phyloP scores from a whole-genome alignment of 306 rosid species.

The Spatholobus suberectus region DNA sequence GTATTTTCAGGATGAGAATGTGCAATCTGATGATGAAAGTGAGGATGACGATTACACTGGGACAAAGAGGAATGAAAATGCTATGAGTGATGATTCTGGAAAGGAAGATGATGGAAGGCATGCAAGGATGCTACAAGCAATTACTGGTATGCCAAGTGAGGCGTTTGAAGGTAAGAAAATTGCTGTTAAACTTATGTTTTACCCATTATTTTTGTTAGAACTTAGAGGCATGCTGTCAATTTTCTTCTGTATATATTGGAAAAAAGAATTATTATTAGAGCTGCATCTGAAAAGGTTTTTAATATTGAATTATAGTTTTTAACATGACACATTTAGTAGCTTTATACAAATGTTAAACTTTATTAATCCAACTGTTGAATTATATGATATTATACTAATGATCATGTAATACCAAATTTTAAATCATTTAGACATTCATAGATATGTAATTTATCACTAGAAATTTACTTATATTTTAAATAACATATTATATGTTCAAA shows the following conservation, averaged over 20 bases:
- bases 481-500: neutral
- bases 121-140: constrained; percentile 67
- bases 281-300: constrained; percentile 19
- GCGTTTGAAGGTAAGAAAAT: constrained; percentile 64
- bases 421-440: neutral
- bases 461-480: neutral
- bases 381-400: neutral
- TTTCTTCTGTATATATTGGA: neutral
- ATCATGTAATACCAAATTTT: neutral
- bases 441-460: neutral
- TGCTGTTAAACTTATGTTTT: constrained; percentile 20
- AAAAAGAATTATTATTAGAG: neutral
- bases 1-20: constrained; percentile 74
- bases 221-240: neutral
- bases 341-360: neutral
- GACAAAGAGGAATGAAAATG: constrained; percentile 37
- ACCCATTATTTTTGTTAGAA: neutral
- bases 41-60: constrained; percentile 41
- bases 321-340: neutral
- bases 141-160: constrained; percentile 69
- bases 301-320: neutral
- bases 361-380: neutral
- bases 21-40: constrained; percentile 79
- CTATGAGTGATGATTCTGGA: constrained; percentile 47
- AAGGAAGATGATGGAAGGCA: constrained; percentile 65